Evolutionary conservation across 495 filamentous ascomycete species (phyloP).

Genomic region (Penicillium arizonense): DNA sequence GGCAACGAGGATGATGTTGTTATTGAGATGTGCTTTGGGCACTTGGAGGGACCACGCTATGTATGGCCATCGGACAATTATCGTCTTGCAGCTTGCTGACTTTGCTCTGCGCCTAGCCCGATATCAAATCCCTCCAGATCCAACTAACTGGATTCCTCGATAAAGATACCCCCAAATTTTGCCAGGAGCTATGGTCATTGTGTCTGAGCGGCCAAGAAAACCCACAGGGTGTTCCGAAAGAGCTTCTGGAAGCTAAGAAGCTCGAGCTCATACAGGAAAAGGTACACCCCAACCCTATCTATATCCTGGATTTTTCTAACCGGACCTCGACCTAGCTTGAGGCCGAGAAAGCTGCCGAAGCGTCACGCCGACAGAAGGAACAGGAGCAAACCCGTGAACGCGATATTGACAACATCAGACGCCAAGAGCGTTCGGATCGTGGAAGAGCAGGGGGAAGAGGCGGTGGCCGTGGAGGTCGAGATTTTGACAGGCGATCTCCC

Average conservation of each 20-base stretch:
- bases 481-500: slow-evolving; percentile 57
- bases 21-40: slow-evolving; percentile 86
- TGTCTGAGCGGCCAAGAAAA: slow-evolving; percentile 87
- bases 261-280: slow-evolving; percentile 89
- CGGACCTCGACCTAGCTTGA: slow-evolving; percentile 57
- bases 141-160: slow-evolving; percentile 92
- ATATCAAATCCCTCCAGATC: slow-evolving; percentile 92
- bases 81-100: slow-evolving; percentile 9
- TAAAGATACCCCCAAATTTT: slow-evolving; percentile 87
- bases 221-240: slow-evolving; percentile 87
- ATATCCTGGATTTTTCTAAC: slow-evolving; percentile 3
- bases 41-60: slow-evolving; percentile 76
- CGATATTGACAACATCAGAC: slow-evolving; percentile 64
- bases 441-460: slow-evolving; percentile 54
- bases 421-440: slow-evolving; percentile 72
- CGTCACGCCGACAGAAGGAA: slow-evolving; percentile 67
- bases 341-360: slow-evolving; percentile 78
- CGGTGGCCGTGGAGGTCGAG: slow-evolving; percentile 47
- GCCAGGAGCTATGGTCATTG: slow-evolving; percentile 89
- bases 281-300: slow-evolving; percentile 42
- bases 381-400: slow-evolving; percentile 56
- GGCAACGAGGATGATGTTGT: slow-evolving; percentile 93
- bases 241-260: slow-evolving; percentile 94
- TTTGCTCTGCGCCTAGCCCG: slow-evolving; percentile 60
- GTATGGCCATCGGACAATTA: slow-evolving; percentile 48